These are phyloP conservation scores for Apophysomyces trapeziformis DNA, from an alignment of 371 early-diverging fungal genomes.

Conservation along the genomic window DNA sequence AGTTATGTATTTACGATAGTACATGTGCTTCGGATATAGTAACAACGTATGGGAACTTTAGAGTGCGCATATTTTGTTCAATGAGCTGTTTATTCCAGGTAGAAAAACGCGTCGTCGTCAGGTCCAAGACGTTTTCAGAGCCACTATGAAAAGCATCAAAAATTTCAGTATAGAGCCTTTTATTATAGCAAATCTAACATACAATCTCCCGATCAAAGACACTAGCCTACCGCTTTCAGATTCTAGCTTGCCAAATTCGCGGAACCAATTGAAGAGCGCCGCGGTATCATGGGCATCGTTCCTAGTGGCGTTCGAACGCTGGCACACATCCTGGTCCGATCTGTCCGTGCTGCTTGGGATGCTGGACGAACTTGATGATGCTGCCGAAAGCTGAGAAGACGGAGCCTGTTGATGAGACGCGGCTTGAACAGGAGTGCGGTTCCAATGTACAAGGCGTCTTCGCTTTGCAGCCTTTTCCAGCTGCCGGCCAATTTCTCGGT, in stretches of 20 bases:
- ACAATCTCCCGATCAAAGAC: background rate
- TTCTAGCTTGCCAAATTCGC: background rate
- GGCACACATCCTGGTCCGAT: no score
- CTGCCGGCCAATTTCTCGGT: no score
- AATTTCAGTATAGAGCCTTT: background rate
- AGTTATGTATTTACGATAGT: background rate
- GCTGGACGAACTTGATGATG: no score
- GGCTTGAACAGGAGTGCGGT: no score
- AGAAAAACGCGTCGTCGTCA: background rate
- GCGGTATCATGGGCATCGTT: no score
- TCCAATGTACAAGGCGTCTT: no score
- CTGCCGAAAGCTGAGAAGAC: no score
- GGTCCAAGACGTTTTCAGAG: background rate
- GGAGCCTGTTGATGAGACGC: no score
- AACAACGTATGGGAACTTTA: background rate
- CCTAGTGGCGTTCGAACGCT: no score
- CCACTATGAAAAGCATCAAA: slow-evolving; percentile 4
- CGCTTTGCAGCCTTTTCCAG: no score
- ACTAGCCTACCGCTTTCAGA: background rate
- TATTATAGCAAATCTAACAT: background rate
- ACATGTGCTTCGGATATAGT: background rate
- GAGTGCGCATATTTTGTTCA: background rate
- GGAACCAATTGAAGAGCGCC: background rate
- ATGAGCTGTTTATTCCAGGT: background rate
- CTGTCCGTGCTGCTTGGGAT: no score